Conservation (phyloP, 2,329 filamentous ascomycete species). For the Clarireedia sp. region DNA sequence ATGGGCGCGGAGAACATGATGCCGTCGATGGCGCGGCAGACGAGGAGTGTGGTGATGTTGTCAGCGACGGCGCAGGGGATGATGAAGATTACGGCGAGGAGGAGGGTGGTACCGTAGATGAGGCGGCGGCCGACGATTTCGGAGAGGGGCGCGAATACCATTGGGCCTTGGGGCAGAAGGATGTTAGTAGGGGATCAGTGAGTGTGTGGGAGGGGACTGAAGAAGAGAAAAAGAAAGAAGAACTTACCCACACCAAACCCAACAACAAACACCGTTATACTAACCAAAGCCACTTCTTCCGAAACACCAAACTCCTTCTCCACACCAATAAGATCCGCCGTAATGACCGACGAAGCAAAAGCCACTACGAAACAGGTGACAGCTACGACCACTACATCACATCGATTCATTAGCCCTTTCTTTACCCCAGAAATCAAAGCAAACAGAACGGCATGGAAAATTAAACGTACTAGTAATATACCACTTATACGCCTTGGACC, state of each 20-base stretch:
- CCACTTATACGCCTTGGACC: slow-evolving; percentile 72
- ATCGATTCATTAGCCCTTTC: not conserved
- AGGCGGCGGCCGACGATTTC: slow-evolving; percentile 66
- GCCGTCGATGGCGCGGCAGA: slow-evolving; percentile 70
- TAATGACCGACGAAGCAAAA: slow-evolving; percentile 67
- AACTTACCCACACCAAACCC: slow-evolving; percentile 67
- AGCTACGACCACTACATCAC: slow-evolving; percentile 57
- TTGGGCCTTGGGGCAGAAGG: slow-evolving; percentile 44
- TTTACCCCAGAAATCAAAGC: not conserved
- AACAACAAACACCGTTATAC: slow-evolving; percentile 69
- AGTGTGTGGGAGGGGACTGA: no score
- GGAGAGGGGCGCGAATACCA: slow-evolving; percentile 70
- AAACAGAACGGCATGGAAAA: not conserved
- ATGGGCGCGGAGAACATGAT: slow-evolving; percentile 81
- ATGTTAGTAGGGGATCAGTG: slow-evolving; percentile 8
- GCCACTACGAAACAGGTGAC: slow-evolving; percentile 60
- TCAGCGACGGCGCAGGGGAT: slow-evolving; percentile 71
- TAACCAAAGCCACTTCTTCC: slow-evolving; percentile 63
- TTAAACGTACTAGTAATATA: slow-evolving; percentile 53
- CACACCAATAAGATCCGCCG: slow-evolving; percentile 63
- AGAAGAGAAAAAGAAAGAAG: not conserved
- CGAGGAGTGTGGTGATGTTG: slow-evolving; percentile 69
- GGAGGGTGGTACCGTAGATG: slow-evolving; percentile 46
- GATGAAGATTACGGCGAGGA: slow-evolving; percentile 65
- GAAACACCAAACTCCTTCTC: slow-evolving; percentile 57